Base-by-base conservation (phyloP, 768 basidiomycete species). In the Fomitopsis pulvina region DNA sequence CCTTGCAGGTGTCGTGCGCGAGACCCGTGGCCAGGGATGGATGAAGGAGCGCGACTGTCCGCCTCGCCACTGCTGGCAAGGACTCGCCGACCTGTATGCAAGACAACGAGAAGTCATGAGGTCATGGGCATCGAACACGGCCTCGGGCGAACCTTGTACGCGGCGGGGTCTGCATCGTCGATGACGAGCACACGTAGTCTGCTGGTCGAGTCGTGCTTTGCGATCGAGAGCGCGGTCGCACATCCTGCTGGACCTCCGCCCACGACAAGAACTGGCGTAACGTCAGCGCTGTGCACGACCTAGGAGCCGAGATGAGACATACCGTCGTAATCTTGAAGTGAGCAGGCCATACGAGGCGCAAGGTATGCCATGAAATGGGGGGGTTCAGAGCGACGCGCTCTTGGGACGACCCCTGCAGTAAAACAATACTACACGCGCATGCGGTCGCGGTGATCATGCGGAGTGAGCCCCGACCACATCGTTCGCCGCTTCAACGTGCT, bases 1-100 rank as follows among this genome's bases (percentile, higher is more conserved):
- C 63, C 9, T 44, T 29, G n/a, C 44, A 38, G 27, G 53, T 52
- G 25, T 57, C 57, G 21, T 57, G 40, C 8, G 55, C 47, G 18
- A 68, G 41, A 8, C 44, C n/a, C 7, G 1, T 16, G 14, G 25
- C 28, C 16, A 55, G 22, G 3, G 6, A 12, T 1, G 50, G 54
- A 21, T 27, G 48, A 41, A 45, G 54, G 43, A 39, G 63, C 28
- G 21, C 52, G 26, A 51, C 59, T 41, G 45, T 41, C 4, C 48
- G 60, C 8, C 40, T 55, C 16, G 66, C 67, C 24, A 56, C 60
- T 12, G 66, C 57, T 4, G 69, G 69, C 8, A 71, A 58, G 2
- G 68, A 68, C 53, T 71, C 69, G 2, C 69, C 68, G 22, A 71
- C 65, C 69, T 70, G 41, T 11, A 12, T 21, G n/a, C n/a, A n/a